Percentiles rank a stretch among this genome's conserved stretches.
phyloP scores from a whole-genome alignment of 1,139 yeast genomes.

The Suhomyces bribrorum region DNA sequence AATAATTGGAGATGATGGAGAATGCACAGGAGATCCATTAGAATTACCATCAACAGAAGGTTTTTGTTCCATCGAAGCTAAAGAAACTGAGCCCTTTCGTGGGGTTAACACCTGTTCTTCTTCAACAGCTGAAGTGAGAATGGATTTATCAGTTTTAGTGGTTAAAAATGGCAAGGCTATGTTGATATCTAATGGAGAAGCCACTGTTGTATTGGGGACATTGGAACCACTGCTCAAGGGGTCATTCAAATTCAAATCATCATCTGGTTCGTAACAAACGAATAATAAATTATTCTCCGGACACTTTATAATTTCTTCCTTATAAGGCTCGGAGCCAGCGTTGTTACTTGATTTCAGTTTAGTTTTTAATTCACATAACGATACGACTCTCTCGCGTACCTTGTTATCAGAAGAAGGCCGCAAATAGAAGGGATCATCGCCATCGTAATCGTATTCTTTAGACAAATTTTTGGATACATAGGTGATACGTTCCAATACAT shows the following conservation, averaged over 20 bases:
- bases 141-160: constrained; percentile 38
- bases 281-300: constrained; percentile 61
- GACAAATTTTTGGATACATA: constrained; percentile 56
- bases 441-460: constrained; percentile 59
- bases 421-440: constrained; percentile 41
- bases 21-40: constrained; percentile 7
- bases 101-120: constrained; percentile 26
- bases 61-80: constrained; percentile 2
- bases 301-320: constrained; percentile 62
- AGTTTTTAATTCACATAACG: constrained; percentile 65
- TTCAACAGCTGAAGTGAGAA: constrained; percentile 26
- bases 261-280: constrained; percentile 50
- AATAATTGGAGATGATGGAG: constrained; percentile 36
- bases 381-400: constrained; percentile 53
- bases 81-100: constrained; percentile 18
- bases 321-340: constrained; percentile 46
- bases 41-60: constrained; percentile 2
- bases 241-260: constrained; percentile 32
- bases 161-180: constrained; percentile 50
- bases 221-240: constrained; percentile 10
- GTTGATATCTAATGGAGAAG: constrained; percentile 48
- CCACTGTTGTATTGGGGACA: constrained; percentile 30
- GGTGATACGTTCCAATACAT: constrained; percentile 70
- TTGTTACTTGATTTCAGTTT: constrained; percentile 37
- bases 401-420: constrained; percentile 28